Evolutionary conservation across 2,329 filamentous ascomycete genomes (phyloP).

Genomic region (Talaromyces islandicus): DNA sequence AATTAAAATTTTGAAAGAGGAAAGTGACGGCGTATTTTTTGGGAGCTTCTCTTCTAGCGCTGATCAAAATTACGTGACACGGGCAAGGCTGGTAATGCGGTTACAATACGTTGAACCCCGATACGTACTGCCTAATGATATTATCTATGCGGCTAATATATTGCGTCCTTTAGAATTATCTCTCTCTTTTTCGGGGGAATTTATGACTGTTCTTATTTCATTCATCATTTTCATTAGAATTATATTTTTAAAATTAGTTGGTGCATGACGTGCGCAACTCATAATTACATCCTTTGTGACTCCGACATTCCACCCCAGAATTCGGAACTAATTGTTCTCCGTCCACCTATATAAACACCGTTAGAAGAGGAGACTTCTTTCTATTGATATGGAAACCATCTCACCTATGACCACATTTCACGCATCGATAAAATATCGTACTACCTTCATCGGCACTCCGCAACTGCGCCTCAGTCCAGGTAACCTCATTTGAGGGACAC

Average conservation of each 20-base stretch:
- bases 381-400: too few relatives aligned
- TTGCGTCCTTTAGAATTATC: not conserved
- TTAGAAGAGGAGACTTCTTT: too few relatives aligned
- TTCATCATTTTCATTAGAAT: too few relatives aligned
- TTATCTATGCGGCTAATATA: not conserved
- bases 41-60: not conserved
- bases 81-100: not conserved
- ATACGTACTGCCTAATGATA: too few relatives aligned
- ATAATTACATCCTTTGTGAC: too few relatives aligned
- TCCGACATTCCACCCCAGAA: not conserved
- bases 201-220: too few relatives aligned
- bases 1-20: not conserved
- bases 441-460: slow-evolving; percentile 86
- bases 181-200: too few relatives aligned
- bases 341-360: not conserved
- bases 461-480: slow-evolving; percentile 49
- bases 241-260: too few relatives aligned
- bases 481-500: slow-evolving; percentile 15
- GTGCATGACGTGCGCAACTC: too few relatives aligned
- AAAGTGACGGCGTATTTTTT: not conserved
- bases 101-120: not conserved
- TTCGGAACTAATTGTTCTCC: slow-evolving; percentile 1
- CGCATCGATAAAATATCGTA: slow-evolving; percentile 76
- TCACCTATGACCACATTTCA: slow-evolving; percentile 16
- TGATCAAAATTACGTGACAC: not conserved